Base-by-base conservation (phyloP, 805 yeast species). In the Candida mattraensis region DNA sequence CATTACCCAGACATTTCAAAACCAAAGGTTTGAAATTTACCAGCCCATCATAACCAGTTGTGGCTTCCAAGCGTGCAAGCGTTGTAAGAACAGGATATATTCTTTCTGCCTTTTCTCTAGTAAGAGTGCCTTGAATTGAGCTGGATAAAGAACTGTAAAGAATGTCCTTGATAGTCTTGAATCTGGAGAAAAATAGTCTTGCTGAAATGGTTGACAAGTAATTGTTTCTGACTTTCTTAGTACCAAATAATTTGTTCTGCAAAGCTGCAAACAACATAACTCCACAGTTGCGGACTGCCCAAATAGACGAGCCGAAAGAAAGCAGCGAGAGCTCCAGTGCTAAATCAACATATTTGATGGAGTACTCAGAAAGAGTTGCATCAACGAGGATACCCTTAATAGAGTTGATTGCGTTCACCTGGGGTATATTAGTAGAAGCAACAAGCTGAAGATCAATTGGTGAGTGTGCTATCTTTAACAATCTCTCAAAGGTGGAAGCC, bases 261-360 rank as follows among this genome's bases (percentile, higher is more conserved):
- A 91, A 60, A 0, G 95, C 80, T 1, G 95, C 81, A 56, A 88
- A 91, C 25, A 91, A 67, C 98, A 91, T 93, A 13, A 89, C 83
- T 0, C 95, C 87, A 58, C 97, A 87, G 56, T 91, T 91, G 53
- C 96, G 71, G 18, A 91, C 72, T 0, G 95, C 79, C 98, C 98
- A 91, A 16, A 78, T 67, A 2, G 70, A 64, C 2, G 85, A 76
- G 1, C 75, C 69, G 59, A 91, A 87, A 22, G 79, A 71, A 2
- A 61, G 50, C 27, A 93, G 67, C 0, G 94, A 69, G 14, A 86
- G 56, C 17, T 69, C 67, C 18, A 91, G 61, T 0, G 85, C 83
- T 8, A 62, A 59, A 39, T 80, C 80, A 7, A 81, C 67, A 52
- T 66, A 80, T 4, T 61, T 58, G 0, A 73, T 57, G 8, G 84